Conservation (phyloP, 2,329 filamentous ascomycete species). For the Neonectria sp. region DNA sequence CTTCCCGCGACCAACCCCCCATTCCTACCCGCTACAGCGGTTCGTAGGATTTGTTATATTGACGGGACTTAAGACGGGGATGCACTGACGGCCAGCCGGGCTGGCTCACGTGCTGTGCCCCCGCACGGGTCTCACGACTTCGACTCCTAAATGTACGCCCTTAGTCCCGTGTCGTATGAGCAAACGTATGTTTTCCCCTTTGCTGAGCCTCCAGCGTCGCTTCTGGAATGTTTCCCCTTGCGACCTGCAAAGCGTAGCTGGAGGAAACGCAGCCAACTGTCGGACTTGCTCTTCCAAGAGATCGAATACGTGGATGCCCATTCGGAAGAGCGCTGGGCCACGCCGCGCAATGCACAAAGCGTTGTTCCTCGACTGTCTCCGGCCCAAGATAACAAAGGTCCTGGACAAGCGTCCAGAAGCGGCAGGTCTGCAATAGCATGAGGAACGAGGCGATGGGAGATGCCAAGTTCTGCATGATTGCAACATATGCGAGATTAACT, state of each 20-base stretch:
- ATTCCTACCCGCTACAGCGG: constrained; percentile 28
- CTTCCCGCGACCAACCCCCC: constrained; percentile 21
- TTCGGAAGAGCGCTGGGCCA: constrained; percentile 28
- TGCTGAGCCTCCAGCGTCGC: constrained; percentile 8
- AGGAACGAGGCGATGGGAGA: neutral
- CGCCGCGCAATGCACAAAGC: neutral
- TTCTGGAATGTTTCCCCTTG: constrained; percentile 26
- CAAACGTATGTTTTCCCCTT: constrained; percentile 35
- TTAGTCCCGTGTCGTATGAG: constrained; percentile 35
- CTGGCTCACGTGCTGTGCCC: constrained; percentile 20
- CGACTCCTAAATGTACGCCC: neutral
- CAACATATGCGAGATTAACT: neutral
- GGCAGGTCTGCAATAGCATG: constrained; percentile 18
- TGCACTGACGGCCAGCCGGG: neutral
- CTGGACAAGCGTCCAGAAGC: constrained; percentile 8
- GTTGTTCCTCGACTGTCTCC: neutral
- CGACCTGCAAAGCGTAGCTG: neutral
- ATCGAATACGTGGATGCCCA: constrained; percentile 28
- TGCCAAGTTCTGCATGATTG: neutral
- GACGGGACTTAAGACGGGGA: constrained; percentile 29
- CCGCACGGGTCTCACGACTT: constrained; percentile 29
- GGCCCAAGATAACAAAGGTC: constrained; percentile 13
- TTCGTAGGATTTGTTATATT: constrained; percentile 26
- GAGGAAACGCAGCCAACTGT: neutral
- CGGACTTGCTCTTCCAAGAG: constrained; percentile 27